A percentile compares a stretch with the other conserved stretches of the same genome.
Evolutionary conservation across 164 flowering plant species (phyloP).

Genomic region (Berberis vulgaris): DNA sequence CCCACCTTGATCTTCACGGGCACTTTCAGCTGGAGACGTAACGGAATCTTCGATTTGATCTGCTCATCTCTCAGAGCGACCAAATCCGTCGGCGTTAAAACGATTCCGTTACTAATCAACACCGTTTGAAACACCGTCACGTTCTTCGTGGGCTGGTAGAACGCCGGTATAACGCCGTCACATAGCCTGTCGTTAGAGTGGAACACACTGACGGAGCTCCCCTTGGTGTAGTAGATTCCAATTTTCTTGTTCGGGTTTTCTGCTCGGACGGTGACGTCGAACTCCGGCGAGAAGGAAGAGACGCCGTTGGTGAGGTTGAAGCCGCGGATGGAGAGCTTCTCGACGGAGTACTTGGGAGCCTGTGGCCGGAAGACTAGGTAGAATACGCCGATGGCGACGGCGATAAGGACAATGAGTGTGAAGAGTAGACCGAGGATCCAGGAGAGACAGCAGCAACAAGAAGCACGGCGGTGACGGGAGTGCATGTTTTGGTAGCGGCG

Average conservation of each 20-base stretch:
- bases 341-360: slow-evolving; percentile 48
- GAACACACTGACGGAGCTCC: slow-evolving; percentile 39
- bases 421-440: slow-evolving; percentile 22
- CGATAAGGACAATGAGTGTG: slow-evolving; percentile 29
- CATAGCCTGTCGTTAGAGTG: slow-evolving; percentile 29
- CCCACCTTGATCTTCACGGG: slow-evolving; percentile 73
- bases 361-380: slow-evolving; percentile 63
- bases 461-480: slow-evolving; percentile 21
- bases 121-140: slow-evolving; percentile 49
- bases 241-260: slow-evolving; percentile 64
- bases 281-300: slow-evolving; percentile 40
- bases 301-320: slow-evolving; percentile 38
- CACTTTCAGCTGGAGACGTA: slow-evolving; percentile 33
- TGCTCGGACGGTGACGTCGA: slow-evolving; percentile 51
- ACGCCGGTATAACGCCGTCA: slow-evolving; percentile 50
- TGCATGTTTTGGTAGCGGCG: slow-evolving; percentile 14
- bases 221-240: slow-evolving; percentile 49
- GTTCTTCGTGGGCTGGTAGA: slow-evolving; percentile 66
- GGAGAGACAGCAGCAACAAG: slow-evolving; percentile 41
- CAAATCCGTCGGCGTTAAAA: slow-evolving; percentile 19
- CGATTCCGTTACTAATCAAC: slow-evolving; percentile 33
- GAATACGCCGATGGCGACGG: slow-evolving; percentile 42
- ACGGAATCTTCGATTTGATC: slow-evolving; percentile 36
- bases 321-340: slow-evolving; percentile 36
- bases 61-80: slow-evolving; percentile 17